These are phyloP conservation scores for Pleurotus ostreatus DNA, from an alignment of 768 basidiomycete species.

Conservation along the genomic window DNA sequence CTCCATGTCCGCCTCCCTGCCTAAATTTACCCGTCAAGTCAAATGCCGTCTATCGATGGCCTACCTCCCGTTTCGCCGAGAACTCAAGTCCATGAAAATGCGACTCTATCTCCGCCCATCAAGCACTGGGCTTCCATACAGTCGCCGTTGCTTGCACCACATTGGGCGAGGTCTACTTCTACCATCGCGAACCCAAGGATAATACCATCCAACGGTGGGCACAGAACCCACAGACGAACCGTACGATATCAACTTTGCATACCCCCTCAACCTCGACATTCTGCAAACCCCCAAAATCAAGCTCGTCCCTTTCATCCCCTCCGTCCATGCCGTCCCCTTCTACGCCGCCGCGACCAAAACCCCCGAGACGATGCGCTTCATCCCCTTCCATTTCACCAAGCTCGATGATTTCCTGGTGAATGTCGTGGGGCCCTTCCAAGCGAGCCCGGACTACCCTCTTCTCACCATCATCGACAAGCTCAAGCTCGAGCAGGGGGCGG, in stretches of 20 bases:
- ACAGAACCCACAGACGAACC: constrained; percentile 11
- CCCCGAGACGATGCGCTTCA: constrained; percentile 30
- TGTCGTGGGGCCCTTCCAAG: constrained; percentile 19
- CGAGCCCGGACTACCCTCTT: constrained; percentile 22
- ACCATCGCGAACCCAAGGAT: constrained; percentile 41
- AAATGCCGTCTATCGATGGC: too few species aligned
- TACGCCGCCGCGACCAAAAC: constrained; percentile 16
- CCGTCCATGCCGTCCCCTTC: constrained; percentile 26
- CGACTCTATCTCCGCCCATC: too few species aligned
- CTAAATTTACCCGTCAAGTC: too few species aligned
- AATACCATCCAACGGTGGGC: constrained; percentile 32
- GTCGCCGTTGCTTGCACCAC: constrained; percentile 59
- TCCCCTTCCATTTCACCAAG: constrained; percentile 33
- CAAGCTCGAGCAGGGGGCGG: constrained; percentile 16
- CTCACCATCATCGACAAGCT: constrained; percentile 50
- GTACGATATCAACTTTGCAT: constrained; percentile 36
- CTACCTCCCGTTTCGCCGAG: too few species aligned
- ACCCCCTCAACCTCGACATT: constrained; percentile 29
- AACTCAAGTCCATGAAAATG: too few species aligned
- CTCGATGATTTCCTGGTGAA: constrained; percentile 22
- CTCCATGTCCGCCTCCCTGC: too few species aligned
- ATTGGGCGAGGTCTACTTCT: constrained; percentile 43
- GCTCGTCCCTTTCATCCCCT: constrained; percentile 39
- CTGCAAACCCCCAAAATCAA: constrained; percentile 38
- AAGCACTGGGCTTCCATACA: constrained; percentile 13